Base-by-base conservation (phyloP, 129 eudicot genomes). In the Saussurea involucrata region DNA sequence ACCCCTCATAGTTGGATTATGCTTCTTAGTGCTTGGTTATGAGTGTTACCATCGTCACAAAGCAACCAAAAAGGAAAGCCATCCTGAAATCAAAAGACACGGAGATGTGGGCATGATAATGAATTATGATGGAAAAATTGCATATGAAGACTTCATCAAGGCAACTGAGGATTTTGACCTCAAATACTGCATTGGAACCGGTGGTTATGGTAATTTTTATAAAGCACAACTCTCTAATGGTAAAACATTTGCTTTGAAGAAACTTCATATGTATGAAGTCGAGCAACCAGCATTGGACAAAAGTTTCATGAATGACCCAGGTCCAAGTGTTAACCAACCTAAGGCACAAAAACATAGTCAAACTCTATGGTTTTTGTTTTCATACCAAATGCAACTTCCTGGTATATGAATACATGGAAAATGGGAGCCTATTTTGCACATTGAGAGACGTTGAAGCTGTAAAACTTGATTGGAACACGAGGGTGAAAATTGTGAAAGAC, bases 171-270 rank as follows among this genome's bases (percentile, higher is more conserved):
- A 67, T 36, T 67, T 29, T 67, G 46, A 67, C 40, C 34, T 29
- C 71, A 67, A 29, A 67, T 67, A 31, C 28, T 68, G 72, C 72
- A 68, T 68, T 32, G 72, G 72, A 31, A 68, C 72, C 24, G 72
- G 72, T 31, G 72, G 55, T 2, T 68, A 68, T 33, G 72, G 72
- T 24, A 68, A 28, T 13, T 55, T 68, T 18, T 68, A 68, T 17
- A 28, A 68, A 68, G 72, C 72, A 34, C 6, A 24, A 68, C 55
- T 68, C 6, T 55, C 72, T 1, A 34, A 28, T 33, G 55, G 72
- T 0, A 32, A 32, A 68, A 44, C 24, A 12, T 37, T 68, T 68
- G 55, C 72, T 25, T 11, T 33, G 27, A 68, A 68, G 15, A 68
- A 68, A n/a, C 49, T 33, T 24, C 49, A 68, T 5, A 11, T 55